phyloP scores from a whole-genome alignment of 2,329 filamentous ascomycete genomes.

The Amauroascus verrucosus region DNA sequence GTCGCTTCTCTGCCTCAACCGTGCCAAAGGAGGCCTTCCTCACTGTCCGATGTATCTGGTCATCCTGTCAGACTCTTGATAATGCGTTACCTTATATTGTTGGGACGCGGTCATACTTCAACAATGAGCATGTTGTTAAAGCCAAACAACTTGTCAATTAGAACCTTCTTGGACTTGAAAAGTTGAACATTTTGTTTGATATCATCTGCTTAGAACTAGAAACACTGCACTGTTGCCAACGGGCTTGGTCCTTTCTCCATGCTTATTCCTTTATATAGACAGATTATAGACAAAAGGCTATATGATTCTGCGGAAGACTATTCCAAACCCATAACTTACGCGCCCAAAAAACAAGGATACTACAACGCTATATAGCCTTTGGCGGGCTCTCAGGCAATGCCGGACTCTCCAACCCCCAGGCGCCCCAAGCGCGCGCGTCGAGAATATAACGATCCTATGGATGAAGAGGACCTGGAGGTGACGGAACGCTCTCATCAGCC shows the following conservation, averaged over 20 bases:
- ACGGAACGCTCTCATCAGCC: too few species aligned
- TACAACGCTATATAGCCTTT: too few species aligned
- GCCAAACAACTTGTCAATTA: slow-evolving; percentile 10
- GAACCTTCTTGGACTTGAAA: slow-evolving; percentile 11
- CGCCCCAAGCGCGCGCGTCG: not conserved
- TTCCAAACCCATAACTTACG: not conserved
- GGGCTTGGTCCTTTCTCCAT: slow-evolving; percentile 14
- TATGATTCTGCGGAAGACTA: not conserved
- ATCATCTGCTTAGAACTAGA: slow-evolving; percentile 10
- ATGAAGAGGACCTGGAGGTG: not conserved
- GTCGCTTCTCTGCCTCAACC: slow-evolving; percentile 15
- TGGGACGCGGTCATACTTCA: slow-evolving; percentile 12
- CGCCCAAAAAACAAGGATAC: not conserved
- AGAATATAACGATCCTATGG: not conserved
- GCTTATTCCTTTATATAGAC: slow-evolving; percentile 12
- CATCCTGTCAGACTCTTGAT: too few species aligned
- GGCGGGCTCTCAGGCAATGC: too few species aligned
- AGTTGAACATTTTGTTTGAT: slow-evolving; percentile 11
- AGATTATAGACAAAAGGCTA: slow-evolving; percentile 5
- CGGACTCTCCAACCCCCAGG: not conserved
- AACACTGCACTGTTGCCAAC: slow-evolving; percentile 1
- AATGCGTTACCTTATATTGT: slow-evolving; percentile 13
- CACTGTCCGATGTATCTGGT: slow-evolving; percentile 13
- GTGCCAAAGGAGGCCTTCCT: slow-evolving; percentile 16
- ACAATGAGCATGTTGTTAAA: slow-evolving; percentile 10